These are phyloP conservation scores for Trichoderma afroharzianum DNA, from an alignment of 2,329 filamentous ascomycete species.

Conservation along the genomic window DNA sequence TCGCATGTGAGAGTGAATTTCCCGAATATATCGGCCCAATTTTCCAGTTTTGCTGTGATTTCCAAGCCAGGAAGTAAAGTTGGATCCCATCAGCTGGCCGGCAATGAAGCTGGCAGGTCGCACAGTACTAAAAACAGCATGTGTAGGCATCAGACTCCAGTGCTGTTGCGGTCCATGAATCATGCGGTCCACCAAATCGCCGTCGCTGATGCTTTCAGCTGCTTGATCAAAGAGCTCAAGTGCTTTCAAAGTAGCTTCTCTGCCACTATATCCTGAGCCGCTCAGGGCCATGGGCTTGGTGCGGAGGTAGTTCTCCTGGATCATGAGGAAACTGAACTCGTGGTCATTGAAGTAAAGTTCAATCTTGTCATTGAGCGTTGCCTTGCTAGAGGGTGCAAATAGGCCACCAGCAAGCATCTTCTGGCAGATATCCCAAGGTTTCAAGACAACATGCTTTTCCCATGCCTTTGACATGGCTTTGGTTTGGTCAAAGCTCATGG, in stretches of 20 bases:
- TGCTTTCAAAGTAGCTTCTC: constrained; percentile 73
- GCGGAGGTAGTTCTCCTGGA: constrained; percentile 94
- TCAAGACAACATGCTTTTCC: constrained; percentile 96
- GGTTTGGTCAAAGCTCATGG: constrained; percentile 78
- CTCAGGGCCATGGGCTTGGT: constrained; percentile 68
- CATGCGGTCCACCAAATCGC: constrained; percentile 94
- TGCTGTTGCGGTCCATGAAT: constrained; percentile 98
- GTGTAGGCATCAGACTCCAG: constrained; percentile 96
- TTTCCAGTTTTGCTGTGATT: constrained; percentile 86
- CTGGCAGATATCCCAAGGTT: constrained; percentile 95
- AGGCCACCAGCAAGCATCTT: constrained; percentile 87
- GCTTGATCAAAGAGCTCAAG: constrained; percentile 84
- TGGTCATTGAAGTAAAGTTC: constrained; percentile 99
- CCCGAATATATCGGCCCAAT: constrained; percentile 77
- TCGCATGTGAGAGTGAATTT: constrained; percentile 96
- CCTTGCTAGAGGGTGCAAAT: constrained; percentile 77
- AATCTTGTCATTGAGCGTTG: constrained; percentile 93
- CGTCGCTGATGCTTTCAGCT: constrained; percentile 94
- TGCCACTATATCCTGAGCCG: constrained; percentile 53
- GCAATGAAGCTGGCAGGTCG: constrained; percentile 82
- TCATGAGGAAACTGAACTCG: constrained; percentile 95
- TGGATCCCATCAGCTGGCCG: constrained; percentile 69
- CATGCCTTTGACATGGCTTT: constrained; percentile 96
- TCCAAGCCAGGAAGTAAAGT: constrained; percentile 89
- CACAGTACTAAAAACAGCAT: constrained; percentile 94